Evolutionary conservation across 1,284 basidiomycete genomes (phyloP).

Genomic region (Mycena citricolor): DNA sequence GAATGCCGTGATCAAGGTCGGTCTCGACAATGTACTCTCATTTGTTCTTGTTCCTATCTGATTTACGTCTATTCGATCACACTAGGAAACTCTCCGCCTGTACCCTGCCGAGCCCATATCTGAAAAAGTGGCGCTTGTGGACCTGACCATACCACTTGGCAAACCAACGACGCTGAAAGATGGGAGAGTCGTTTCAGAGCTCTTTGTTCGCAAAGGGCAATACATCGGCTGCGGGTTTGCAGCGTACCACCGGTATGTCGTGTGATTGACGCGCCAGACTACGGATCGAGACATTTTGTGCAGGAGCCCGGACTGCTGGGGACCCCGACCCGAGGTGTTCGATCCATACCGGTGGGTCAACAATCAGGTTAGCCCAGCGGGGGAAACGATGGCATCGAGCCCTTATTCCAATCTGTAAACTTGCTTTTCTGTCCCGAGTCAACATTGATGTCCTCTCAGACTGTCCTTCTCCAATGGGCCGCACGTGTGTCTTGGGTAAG

Average conservation of each 20-base stretch:
- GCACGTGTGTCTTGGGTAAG: constrained; percentile 29
- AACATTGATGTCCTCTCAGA: constrained; percentile 33
- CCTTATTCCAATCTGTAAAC: constrained; percentile 43
- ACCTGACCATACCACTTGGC: constrained; percentile 58
- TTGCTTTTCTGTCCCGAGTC: constrained; percentile 35
- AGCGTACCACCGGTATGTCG: constrained; percentile 24
- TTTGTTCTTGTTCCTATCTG: not conserved
- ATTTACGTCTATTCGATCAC: not conserved
- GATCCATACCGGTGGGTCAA: constrained; percentile 24
- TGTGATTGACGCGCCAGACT: no score
- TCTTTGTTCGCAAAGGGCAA: constrained; percentile 29
- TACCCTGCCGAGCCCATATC: constrained; percentile 61
- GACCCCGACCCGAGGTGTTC: constrained; percentile 31
- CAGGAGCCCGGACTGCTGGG: no score
- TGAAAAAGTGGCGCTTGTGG: constrained; percentile 48
- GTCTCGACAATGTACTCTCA: constrained; percentile 1
- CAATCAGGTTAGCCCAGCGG: constrained; percentile 1
- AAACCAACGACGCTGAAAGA: constrained; percentile 42
- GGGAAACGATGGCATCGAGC: constrained; percentile 20
- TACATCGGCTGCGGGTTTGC: constrained; percentile 28
- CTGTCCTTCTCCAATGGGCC: constrained; percentile 27
- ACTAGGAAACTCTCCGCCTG: constrained; percentile 64
- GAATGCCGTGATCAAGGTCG: constrained; percentile 52
- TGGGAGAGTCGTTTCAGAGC: constrained; percentile 37
- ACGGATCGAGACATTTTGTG: no score